Evolutionary conservation across 441 rosid species (phyloP).

Genomic region (Oxalis stricta): DNA sequence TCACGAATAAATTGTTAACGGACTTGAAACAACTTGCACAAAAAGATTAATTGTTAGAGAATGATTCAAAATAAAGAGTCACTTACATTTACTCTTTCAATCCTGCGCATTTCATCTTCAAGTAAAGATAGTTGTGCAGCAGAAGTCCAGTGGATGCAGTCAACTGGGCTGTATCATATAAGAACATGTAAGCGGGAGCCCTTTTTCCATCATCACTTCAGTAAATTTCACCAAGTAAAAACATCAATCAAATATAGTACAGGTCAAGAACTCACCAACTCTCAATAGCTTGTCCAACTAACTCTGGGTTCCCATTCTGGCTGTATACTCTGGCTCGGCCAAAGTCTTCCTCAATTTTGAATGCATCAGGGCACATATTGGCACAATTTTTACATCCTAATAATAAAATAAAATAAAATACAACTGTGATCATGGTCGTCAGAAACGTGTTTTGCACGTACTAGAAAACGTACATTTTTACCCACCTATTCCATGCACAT

Average conservation of each 20-base stretch:
- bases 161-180: constrained; percentile 65
- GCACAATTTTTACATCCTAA: constrained; percentile 96
- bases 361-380: constrained; percentile 55
- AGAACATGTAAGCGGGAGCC: background rate
- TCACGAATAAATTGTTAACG: background rate
- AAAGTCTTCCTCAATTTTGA: constrained; percentile 79
- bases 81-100: constrained; percentile 88
- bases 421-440: too few species aligned
- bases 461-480: too few species aligned
- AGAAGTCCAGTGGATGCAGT: constrained; percentile 89
- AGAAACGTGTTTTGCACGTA: too few species aligned
- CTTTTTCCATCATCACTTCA: background rate
- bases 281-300: constrained; percentile 76
- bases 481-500: background rate
- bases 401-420: too few species aligned
- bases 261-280: constrained; percentile 43
- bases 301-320: constrained; percentile 47
- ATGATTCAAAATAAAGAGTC: background rate
- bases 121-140: constrained; percentile 88
- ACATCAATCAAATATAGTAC: background rate
- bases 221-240: background rate
- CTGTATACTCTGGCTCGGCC: constrained; percentile 83
- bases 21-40: background rate
- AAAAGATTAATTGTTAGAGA: background rate
- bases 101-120: constrained; percentile 94